Evolutionary conservation across 179 eudicot species (phyloP).

Genomic region (Dionaea muscipula): DNA sequence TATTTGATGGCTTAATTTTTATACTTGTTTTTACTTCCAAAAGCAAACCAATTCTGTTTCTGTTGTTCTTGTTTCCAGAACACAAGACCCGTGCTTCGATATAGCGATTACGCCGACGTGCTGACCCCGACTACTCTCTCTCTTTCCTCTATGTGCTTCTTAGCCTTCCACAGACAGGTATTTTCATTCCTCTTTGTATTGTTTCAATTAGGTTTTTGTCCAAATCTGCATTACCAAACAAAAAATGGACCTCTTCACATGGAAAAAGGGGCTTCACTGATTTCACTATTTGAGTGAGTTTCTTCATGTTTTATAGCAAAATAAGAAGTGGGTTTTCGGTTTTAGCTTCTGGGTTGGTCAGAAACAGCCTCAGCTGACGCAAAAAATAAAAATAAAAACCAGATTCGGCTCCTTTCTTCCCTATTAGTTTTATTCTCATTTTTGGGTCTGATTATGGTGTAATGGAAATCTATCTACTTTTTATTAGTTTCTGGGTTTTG

Average conservation of each 20-base stretch:
- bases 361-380: not conserved
- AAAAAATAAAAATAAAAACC: not conserved
- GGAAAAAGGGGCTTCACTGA: not conserved
- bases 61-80: too few species aligned
- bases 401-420: not conserved
- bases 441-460: not conserved
- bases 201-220: conserved; percentile 5
- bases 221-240: not conserved
- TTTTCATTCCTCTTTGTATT: not conserved
- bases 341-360: not conserved
- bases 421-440: not conserved
- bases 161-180: not conserved
- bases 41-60: too few species aligned
- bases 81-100: too few species aligned
- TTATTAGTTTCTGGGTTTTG: not conserved
- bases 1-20: too few species aligned
- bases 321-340: not conserved
- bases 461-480: not conserved
- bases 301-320: not conserved
- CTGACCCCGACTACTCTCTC: too few species aligned
- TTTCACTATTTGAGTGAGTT: too few species aligned
- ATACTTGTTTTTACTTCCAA: too few species aligned
- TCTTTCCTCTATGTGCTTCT: conserved; percentile 1
- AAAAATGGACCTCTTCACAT: not conserved
- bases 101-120: too few species aligned